These are phyloP conservation scores for Boletus edulis DNA, from an alignment of 768 basidiomycete genomes.

Conservation along the genomic window DNA sequence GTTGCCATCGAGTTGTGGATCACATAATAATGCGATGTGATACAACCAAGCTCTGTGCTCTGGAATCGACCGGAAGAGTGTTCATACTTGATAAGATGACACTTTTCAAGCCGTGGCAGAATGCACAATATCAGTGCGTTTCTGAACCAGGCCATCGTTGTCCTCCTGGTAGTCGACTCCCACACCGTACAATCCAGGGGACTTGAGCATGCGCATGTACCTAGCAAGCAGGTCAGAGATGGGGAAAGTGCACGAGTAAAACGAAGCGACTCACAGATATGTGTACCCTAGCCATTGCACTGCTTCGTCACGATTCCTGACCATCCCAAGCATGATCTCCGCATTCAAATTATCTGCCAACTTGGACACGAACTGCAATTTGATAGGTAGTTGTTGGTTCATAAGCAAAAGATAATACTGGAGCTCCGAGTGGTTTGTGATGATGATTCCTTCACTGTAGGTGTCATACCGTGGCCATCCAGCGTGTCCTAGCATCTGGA, in stretches of 20 bases:
- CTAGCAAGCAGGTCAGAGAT: too few relatives aligned
- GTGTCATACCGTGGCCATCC: too few relatives aligned
- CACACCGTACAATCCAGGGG: conserved; percentile 43
- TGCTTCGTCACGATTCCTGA: conserved; percentile 86
- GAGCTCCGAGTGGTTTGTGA: too few relatives aligned
- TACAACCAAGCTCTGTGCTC: conserved; percentile 2
- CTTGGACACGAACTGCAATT: conserved; percentile 89
- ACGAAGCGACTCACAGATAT: conserved; percentile 62
- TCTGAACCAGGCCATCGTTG: too few relatives aligned
- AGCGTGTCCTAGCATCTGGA: too few relatives aligned
- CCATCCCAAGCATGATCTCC: conserved; percentile 92
- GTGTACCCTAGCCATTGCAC: conserved; percentile 60
- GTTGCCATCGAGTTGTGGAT: conserved; percentile 53
- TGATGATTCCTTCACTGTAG: too few relatives aligned
- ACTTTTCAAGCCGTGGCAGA: too few relatives aligned
- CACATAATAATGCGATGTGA: conserved; percentile 4
- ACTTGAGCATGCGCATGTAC: conserved; percentile 88
- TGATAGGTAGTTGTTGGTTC: conserved; percentile 98
- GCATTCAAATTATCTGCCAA: conserved; percentile 96
- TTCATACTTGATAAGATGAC: too few relatives aligned
- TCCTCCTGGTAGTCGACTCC: conserved; percentile 90
- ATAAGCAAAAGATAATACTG: conserved; percentile 95
- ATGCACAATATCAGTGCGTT: too few relatives aligned
- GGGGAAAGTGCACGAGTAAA: conserved; percentile 1
- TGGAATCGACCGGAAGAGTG: conserved; percentile 4